Percentiles rank a stretch among this genome's conserved stretches.
phyloP scores from a whole-genome alignment of 768 basidiomycete species.

The Podaxis carcinomalis region DNA sequence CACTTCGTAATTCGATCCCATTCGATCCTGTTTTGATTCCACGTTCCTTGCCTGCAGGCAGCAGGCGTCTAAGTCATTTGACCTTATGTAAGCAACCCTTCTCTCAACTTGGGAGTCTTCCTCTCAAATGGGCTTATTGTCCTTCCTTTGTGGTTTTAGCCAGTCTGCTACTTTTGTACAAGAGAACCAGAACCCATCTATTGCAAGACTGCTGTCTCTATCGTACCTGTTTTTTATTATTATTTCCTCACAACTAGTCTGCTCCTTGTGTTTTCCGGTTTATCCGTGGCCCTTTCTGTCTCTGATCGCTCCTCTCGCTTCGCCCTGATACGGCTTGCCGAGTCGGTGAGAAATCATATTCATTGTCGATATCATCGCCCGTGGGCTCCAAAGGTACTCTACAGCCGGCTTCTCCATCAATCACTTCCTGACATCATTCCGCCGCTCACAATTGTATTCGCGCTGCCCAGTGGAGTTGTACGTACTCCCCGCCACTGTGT shows the following conservation, averaged over 20 bases:
- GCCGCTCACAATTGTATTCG: slow-evolving; percentile 11
- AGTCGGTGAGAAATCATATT: slow-evolving; percentile 2
- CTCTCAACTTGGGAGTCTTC: slow-evolving; percentile 16
- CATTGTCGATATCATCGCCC: slow-evolving; percentile 13
- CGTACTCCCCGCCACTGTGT: slow-evolving; percentile 6
- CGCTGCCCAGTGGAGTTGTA: slow-evolving; percentile 10
- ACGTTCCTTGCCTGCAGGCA: slow-evolving; percentile 83
- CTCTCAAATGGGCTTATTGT: slow-evolving; percentile 21
- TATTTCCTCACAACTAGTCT: not conserved
- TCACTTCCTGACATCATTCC: slow-evolving; percentile 14
- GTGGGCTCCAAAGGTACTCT: slow-evolving; percentile 8
- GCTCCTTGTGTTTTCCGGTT: not conserved
- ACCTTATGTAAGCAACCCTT: slow-evolving; percentile 15
- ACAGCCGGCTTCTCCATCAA: slow-evolving; percentile 17
- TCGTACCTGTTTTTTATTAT: not conserved
- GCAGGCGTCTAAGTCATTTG: slow-evolving; percentile 11
- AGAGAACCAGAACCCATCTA: slow-evolving; percentile 3
- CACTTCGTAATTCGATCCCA: slow-evolving; percentile 38
- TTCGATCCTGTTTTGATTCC: slow-evolving; percentile 52
- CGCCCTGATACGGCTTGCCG: slow-evolving; percentile 9
- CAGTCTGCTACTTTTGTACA: not conserved
- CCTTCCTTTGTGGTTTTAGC: slow-evolving; percentile 12
- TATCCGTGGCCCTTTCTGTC: slow-evolving; percentile 2
- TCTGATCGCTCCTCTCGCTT: slow-evolving; percentile 5
- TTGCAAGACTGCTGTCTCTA: not conserved